Evolutionary conservation across 331 rosid genomes (phyloP).

Genomic region (Quercus lobata): DNA sequence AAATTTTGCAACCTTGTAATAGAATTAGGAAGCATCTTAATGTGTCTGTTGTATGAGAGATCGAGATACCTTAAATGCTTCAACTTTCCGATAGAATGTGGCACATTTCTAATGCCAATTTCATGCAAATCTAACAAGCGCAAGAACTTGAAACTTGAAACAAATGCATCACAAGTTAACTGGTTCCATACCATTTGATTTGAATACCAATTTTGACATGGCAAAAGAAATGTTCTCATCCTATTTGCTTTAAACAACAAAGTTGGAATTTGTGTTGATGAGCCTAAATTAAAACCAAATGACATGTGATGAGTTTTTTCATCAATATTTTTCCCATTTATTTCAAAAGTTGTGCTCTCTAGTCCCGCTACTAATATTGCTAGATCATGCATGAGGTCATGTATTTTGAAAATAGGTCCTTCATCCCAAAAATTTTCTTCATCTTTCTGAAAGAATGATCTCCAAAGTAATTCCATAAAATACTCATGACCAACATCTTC

Average conservation of each 20-base stretch:
- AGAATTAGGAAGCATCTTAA: no score
- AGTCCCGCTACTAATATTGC: no score
- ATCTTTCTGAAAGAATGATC: no score
- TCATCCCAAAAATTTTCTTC: no score
- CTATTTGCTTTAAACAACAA: background rate
- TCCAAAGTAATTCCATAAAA: no score
- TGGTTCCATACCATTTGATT: fast-evolving
- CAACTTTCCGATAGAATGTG: no score
- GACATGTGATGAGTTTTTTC: background rate
- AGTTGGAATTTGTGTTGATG: background rate
- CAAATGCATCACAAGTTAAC: background rate
- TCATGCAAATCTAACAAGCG: background rate
- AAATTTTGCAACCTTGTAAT: no score
- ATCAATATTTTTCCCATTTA: background rate
- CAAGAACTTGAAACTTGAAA: background rate
- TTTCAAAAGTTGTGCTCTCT: background rate
- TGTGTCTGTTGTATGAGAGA: fast-evolving
- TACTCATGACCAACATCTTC: no score
- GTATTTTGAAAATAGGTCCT: no score
- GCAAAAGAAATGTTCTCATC: background rate
- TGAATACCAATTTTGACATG: fast-evolving
- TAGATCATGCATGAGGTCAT: no score
- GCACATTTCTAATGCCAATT: no score
- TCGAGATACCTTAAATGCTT: no score
- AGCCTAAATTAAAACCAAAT: background rate